A percentile compares a stretch with the other conserved stretches of the same genome.
Evolutionary conservation across 306 rosid genomes (phyloP).

Genomic region (Ziziphus jujuba): DNA sequence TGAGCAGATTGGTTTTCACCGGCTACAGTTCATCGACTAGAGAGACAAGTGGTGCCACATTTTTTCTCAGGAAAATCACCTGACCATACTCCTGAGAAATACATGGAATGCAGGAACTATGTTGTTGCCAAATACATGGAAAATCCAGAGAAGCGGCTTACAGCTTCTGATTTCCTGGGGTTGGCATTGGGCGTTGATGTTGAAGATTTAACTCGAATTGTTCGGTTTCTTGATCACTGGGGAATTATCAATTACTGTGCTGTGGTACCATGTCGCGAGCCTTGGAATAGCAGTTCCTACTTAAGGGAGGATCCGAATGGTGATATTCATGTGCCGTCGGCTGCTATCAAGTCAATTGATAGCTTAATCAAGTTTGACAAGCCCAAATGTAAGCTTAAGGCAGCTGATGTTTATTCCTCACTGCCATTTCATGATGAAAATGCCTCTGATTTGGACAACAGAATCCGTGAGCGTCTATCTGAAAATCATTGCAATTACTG

Average conservation of each 20-base stretch:
- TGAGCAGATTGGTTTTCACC: conserved; percentile 98
- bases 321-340: conserved; percentile 82
- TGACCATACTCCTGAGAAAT: conserved; percentile 75
- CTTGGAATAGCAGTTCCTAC: conserved; percentile 47
- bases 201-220: conserved; percentile 77
- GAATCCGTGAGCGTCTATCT: conserved; percentile 79
- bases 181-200: conserved; percentile 50
- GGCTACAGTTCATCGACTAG: conserved; percentile 78
- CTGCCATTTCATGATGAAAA: conserved; percentile 38
- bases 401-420: conserved; percentile 62
- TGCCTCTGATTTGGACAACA: conserved; percentile 72
- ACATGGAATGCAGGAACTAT: conserved; percentile 89
- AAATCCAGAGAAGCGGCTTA: conserved; percentile 63
- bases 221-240: conserved; percentile 97
- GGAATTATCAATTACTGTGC: conserved; percentile 93
- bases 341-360: conserved; percentile 82
- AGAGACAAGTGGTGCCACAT: conserved; percentile 98
- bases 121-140: conserved; percentile 90
- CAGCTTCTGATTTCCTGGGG: conserved; percentile 63
- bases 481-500: conserved; percentile 88
- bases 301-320: conserved; percentile 79
- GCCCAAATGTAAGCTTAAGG: conserved; percentile 83
- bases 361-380: conserved; percentile 89
- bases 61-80: conserved; percentile 79
- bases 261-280: conserved; percentile 47